Conservation (phyloP, 257 asterid genomes). For the Fraxinus americana region DNA sequence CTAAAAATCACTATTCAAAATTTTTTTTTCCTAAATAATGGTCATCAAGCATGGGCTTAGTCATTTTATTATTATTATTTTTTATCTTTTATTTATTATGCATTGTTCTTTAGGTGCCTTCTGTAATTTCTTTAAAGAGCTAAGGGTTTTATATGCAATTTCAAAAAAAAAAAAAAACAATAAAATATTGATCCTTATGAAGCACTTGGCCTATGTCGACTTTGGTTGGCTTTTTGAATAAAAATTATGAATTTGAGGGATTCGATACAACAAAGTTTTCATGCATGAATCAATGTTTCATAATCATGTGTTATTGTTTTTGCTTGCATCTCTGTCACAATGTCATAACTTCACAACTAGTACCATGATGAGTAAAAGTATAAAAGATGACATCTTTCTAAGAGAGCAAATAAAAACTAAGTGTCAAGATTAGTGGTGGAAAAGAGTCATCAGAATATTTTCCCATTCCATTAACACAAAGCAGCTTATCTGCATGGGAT, state of each 20-base stretch:
- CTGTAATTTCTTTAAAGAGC: neutral
- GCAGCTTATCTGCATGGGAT: neutral
- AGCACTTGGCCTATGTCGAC: neutral
- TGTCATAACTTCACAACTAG: neutral
- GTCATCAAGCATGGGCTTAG: no score
- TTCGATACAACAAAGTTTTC: neutral
- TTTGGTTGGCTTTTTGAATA: no score
- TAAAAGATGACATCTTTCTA: neutral
- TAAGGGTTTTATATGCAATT: neutral
- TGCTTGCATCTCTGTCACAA: neutral
- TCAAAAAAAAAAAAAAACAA: no score
- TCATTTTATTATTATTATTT: no score
- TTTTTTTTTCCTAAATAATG: no score
- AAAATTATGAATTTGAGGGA: neutral
- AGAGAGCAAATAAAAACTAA: neutral
- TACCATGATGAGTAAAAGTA: neutral
- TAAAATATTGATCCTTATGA: neutral
- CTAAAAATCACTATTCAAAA: no score
- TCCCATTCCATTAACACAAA: neutral
- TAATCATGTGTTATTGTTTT: neutral
- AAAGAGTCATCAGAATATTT: neutral
- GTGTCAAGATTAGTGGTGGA: neutral
- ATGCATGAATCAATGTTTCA: neutral
- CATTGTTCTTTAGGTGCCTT: neutral
- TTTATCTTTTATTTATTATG: no score